These are phyloP conservation scores for Santalum album DNA, from an alignment of 164 flowering plant genomes.

Conservation along the genomic window DNA sequence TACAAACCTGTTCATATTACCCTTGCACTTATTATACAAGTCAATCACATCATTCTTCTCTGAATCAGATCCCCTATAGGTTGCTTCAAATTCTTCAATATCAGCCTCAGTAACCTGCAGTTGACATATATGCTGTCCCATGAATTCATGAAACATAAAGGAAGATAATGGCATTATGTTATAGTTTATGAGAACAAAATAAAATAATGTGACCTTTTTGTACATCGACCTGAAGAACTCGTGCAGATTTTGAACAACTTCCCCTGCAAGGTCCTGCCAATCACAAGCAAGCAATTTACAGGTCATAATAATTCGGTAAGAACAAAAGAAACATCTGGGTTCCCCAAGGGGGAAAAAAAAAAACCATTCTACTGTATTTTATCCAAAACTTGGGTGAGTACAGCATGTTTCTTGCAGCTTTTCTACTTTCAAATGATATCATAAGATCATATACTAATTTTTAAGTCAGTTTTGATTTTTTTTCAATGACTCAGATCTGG, in stretches of 20 bases:
- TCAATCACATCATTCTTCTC: conserved; percentile 81
- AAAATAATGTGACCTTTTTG: conserved; percentile 51
- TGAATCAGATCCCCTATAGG: conserved; percentile 86
- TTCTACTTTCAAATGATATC: too few relatives aligned
- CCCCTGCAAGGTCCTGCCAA: conserved; percentile 83
- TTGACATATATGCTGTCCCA: not conserved
- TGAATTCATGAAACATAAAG: not conserved
- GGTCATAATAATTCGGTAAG: not conserved
- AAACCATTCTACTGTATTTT: not conserved
- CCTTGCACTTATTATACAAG: conserved; percentile 65
- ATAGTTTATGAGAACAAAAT: not conserved
- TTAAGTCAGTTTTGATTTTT: too few relatives aligned
- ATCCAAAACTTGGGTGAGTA: too few relatives aligned
- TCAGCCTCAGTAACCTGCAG: conserved; percentile 86
- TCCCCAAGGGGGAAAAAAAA: not conserved
- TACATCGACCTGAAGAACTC: conserved; percentile 69
- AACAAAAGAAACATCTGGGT: not conserved
- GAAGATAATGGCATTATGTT: not conserved
- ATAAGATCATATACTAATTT: too few relatives aligned
- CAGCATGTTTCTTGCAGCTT: too few relatives aligned
- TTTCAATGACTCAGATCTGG: too few relatives aligned
- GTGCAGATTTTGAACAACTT: conserved; percentile 49
- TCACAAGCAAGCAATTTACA: not conserved
- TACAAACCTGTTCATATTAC: conserved; percentile 81
- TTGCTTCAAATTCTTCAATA: conserved; percentile 91